Evolutionary conservation across 768 basidiomycete genomes (phyloP).

Genomic region (Termitomyces sp.): DNA sequence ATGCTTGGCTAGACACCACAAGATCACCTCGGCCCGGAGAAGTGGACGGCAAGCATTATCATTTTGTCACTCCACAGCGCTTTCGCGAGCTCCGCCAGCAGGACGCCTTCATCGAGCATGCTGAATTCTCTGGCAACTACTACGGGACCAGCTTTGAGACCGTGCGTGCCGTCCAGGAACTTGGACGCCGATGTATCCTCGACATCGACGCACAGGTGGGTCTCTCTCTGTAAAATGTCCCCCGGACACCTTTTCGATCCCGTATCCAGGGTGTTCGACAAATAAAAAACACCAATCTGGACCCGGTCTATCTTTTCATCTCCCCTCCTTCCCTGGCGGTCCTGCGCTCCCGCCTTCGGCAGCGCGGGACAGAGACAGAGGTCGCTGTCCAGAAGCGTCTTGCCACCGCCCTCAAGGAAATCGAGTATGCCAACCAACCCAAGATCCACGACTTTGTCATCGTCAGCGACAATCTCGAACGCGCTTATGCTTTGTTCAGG

Average conservation of each 20-base stretch:
- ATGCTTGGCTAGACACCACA: constrained; percentile 70
- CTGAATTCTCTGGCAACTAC: constrained; percentile 87
- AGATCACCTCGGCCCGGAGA: constrained; percentile 81
- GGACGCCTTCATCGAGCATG: constrained; percentile 88
- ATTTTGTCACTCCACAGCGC: constrained; percentile 68
- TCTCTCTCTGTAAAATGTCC: constrained; percentile 7
- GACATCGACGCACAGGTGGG: constrained; percentile 94
- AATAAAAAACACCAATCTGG: constrained; percentile 76
- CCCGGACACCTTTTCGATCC: constrained; percentile 10
- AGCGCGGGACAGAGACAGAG: constrained; percentile 82
- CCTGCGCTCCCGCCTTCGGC: constrained; percentile 64
- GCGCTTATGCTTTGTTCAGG: constrained; percentile 76
- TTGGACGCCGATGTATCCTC: constrained; percentile 81
- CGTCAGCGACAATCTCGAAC: constrained; percentile 85
- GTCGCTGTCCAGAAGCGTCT: constrained; percentile 70
- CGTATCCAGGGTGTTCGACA: constrained; percentile 78
- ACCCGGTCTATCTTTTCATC: constrained; percentile 89
- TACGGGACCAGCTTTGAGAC: constrained; percentile 90
- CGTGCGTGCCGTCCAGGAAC: constrained; percentile 58
- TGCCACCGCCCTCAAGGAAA: constrained; percentile 70
- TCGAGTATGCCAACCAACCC: constrained; percentile 76
- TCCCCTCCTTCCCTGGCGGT: constrained; percentile 77
- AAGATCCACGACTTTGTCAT: constrained; percentile 77
- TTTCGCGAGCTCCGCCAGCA: constrained; percentile 68
- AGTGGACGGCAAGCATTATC: constrained; percentile 76